Base-by-base conservation (phyloP, 1,284 basidiomycete genomes). In the Puccinia polysora region DNA sequence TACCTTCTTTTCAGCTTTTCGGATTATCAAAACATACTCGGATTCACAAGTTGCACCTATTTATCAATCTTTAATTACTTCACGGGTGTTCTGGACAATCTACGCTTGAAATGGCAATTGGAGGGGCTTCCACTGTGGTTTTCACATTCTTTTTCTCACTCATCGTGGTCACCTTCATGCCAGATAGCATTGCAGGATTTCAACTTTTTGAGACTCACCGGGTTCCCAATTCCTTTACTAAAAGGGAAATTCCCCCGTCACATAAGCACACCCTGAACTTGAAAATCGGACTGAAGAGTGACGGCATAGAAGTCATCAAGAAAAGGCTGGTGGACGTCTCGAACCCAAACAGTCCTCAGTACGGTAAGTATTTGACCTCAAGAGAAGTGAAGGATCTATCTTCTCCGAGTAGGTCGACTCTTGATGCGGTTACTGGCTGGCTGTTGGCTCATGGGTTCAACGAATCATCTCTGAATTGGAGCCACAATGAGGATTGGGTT, bases 401-500 rank as follows among this genome's bases (percentile, higher is more conserved):
- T 20, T n/a, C 47, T 18, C 64, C 64, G 0, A 36, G 20, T 7
- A 25, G 23, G 20, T 18, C 45, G 8, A 28, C 64, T 12, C 18
- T 65, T 5, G 18, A 25, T 18, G 15, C 34, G 23, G 20, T 65
- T 4, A 18, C 10, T 23, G 20, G 40, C 15, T 65, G 64, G 64
- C 34, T 55, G 20, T 43, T 49, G 23, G 34, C 47, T 20, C 64
- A 65, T 10, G 64, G 64, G n/a, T 55, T 65, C 18, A 15, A 38
- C 23, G 12, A 52, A 8, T 52, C 47, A 52, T 7, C 23, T 14
- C 36, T 65, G 12, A 23, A 52, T 3, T 65, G 47, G 64, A 65
- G 64, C 18, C 23, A 28, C 38, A 40, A 36, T 55, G 55, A 65
- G 25, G 64, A 65, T 18, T 65, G 64, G 64, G 49, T 65, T 15